Percentiles rank a stretch among this genome's conserved stretches.
Evolutionary conservation across 78 protist species (phyloP).

Genomic region (Protostelium mycophagum): DNA sequence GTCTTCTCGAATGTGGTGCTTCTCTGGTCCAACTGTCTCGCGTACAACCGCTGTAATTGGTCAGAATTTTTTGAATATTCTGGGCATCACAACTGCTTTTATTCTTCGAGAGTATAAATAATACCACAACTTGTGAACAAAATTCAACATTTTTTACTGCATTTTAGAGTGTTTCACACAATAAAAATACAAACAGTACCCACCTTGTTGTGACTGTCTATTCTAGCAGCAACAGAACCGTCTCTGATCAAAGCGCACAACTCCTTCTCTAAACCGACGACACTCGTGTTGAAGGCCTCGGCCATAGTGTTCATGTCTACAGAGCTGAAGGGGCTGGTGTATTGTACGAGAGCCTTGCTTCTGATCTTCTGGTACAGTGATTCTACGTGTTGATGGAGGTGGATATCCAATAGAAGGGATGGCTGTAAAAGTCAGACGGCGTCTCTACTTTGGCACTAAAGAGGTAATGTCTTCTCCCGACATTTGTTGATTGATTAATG

Average conservation of each 20-base stretch:
- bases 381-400: constrained; percentile 68
- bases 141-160: not conserved
- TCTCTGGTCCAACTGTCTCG: constrained; percentile 62
- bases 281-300: constrained; percentile 48
- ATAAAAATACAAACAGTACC: no score
- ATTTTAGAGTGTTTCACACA: not conserved
- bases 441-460: no score
- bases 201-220: constrained; percentile 82
- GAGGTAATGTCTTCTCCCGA: no score
- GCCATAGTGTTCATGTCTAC: constrained; percentile 79
- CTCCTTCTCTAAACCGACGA: constrained; percentile 52
- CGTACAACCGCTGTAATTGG: constrained; percentile 10
- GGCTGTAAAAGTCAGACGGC: no score
- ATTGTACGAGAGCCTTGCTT: constrained; percentile 68
- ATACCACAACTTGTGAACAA: not conserved
- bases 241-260: constrained; percentile 72
- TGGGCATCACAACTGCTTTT: not conserved
- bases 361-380: constrained; percentile 52
- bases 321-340: constrained; percentile 72
- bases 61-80: no score
- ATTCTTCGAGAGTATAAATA: not conserved
- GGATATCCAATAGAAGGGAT: constrained; percentile 57
- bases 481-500: no score
- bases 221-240: constrained; percentile 72
- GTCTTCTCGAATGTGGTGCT: constrained; percentile 62